phyloP scores from a whole-genome alignment of 768 basidiomycete genomes.

The Suillus americanus region DNA sequence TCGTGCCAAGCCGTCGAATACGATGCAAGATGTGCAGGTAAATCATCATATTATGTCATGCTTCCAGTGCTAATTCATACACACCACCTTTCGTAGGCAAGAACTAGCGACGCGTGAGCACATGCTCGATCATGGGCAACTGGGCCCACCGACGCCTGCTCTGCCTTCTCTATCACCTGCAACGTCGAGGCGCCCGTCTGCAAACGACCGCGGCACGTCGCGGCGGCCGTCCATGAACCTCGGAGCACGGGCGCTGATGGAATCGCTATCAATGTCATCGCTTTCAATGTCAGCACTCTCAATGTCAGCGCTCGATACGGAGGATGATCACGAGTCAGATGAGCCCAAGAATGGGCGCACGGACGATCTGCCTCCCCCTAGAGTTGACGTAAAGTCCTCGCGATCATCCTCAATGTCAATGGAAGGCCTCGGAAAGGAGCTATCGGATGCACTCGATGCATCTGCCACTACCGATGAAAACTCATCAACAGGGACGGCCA shows the following conservation, averaged over 20 bases:
- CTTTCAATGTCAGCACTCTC: constrained; percentile 55
- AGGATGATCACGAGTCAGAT: constrained; percentile 36
- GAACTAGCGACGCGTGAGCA: constrained; percentile 90
- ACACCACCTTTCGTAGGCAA: constrained; percentile 43
- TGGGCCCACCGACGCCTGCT: constrained; percentile 66
- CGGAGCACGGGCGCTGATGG: constrained; percentile 35
- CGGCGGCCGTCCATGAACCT: constrained; percentile 22
- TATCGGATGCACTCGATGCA: constrained; percentile 31
- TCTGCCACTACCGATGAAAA: not conserved
- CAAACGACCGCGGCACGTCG: constrained; percentile 20
- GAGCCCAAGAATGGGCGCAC: constrained; percentile 14
- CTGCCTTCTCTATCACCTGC: constrained; percentile 43
- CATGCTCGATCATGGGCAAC: constrained; percentile 87
- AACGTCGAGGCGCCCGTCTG: constrained; percentile 43
- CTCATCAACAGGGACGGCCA: not conserved
- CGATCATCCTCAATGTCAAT: constrained; percentile 27
- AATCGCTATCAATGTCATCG: constrained; percentile 52
- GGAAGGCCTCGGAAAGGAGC: constrained; percentile 31
- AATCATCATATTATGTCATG: constrained; percentile 14
- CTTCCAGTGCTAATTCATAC: not conserved
- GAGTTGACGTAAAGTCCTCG: constrained; percentile 10
- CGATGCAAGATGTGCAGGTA: constrained; percentile 92
- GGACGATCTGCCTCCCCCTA: constrained; percentile 3
- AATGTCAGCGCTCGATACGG: constrained; percentile 53
- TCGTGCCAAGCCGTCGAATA: constrained; percentile 60